Percentiles rank a stretch among this genome's conserved stretches.
These are phyloP conservation scores for Vitis riparia DNA, from an alignment of 164 flowering plant species.

Conservation along the genomic window DNA sequence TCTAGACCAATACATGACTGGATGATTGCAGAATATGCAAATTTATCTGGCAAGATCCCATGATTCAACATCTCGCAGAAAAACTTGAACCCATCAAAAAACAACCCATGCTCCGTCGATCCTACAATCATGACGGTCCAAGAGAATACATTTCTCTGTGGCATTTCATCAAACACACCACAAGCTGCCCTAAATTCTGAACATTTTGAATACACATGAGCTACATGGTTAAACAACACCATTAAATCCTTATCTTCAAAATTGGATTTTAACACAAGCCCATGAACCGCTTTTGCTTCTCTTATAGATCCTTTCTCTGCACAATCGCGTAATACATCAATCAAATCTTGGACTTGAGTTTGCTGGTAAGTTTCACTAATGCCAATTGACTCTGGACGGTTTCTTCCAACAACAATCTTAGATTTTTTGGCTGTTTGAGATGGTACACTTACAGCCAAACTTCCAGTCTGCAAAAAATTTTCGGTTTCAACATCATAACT, in stretches of 20 bases:
- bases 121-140: conserved; percentile 70
- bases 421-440: conserved; percentile 6
- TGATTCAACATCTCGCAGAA: conserved; percentile 35
- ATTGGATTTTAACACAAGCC: conserved; percentile 34
- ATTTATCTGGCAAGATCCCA: conserved; percentile 49
- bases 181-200: conserved; percentile 36
- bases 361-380: not conserved
- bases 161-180: conserved; percentile 43
- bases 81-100: conserved; percentile 39
- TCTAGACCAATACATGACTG: conserved; percentile 54
- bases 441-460: conserved; percentile 13
- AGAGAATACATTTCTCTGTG: conserved; percentile 48
- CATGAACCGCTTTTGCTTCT: conserved; percentile 48
- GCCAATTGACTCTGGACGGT: conserved; percentile 4
- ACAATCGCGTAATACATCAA: conserved; percentile 42
- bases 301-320: conserved; percentile 25
- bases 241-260: conserved; percentile 25
- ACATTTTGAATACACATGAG: conserved; percentile 49
- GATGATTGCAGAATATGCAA: conserved; percentile 42
- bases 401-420: not conserved
- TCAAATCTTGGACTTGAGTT: conserved; percentile 22
- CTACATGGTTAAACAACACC: conserved; percentile 46
- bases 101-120: conserved; percentile 37
- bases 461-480: conserved; percentile 18
- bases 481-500: not conserved